phyloP scores from a whole-genome alignment of 225 moss, liverwort and hornwort genomes.

The Pseudisothecium myosuroides region DNA sequence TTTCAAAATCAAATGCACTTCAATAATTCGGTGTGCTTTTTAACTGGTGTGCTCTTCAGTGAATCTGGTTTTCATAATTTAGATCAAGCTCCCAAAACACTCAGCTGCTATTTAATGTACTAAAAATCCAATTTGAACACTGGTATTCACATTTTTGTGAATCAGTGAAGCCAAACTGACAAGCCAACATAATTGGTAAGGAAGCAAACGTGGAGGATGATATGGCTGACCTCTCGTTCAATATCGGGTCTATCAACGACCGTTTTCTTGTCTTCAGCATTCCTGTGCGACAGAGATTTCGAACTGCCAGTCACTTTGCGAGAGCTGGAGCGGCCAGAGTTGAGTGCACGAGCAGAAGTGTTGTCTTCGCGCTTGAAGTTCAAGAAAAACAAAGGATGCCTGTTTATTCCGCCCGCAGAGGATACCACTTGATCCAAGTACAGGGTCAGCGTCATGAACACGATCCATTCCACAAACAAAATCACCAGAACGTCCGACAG shows the following conservation, averaged over 20 bases:
- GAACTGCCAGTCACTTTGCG: slow-evolving; percentile 9
- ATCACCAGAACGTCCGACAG: slow-evolving; percentile 29
- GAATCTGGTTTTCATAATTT: neutral
- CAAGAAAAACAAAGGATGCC: slow-evolving; percentile 74
- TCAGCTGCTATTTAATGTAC: neutral
- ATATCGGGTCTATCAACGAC: slow-evolving; percentile 31
- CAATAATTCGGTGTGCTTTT: neutral
- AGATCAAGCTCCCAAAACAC: neutral
- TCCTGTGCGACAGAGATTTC: neutral
- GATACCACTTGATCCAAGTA: slow-evolving; percentile 76
- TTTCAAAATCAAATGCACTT: neutral
- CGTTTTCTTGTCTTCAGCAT: neutral
- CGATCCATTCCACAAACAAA: slow-evolving; percentile 54
- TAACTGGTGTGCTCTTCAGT: neutral
- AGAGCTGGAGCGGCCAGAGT: neutral
- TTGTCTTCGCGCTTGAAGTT: slow-evolving; percentile 27
- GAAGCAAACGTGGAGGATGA: neutral
- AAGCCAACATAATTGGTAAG: too few relatives aligned
- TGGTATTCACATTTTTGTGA: neutral
- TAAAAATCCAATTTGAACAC: neutral
- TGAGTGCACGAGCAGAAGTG: neutral
- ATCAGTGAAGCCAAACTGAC: neutral
- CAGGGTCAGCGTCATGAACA: slow-evolving; percentile 36
- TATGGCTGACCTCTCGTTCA: slow-evolving; percentile 45
- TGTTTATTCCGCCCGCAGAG: slow-evolving; percentile 56